These are phyloP conservation scores for Sodiomyces alkalinus DNA, from an alignment of 2,329 filamentous ascomycete species.

Conservation along the genomic window DNA sequence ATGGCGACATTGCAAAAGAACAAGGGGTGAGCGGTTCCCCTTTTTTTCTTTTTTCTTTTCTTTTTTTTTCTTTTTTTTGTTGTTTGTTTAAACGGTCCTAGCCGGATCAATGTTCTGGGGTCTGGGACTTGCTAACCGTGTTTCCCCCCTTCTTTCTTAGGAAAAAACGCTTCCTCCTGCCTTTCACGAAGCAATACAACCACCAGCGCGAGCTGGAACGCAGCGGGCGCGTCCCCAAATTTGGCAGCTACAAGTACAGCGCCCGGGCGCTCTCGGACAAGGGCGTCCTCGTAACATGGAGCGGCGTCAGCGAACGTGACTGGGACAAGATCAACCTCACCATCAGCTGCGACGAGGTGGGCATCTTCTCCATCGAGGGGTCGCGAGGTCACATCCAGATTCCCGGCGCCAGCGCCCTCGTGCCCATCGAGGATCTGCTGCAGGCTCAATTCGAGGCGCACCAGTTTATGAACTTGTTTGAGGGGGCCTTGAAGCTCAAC, in stretches of 20 bases:
- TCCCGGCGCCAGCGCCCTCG: slow-evolving; percentile 74
- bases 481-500: slow-evolving; percentile 72
- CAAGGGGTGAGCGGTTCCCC: slow-evolving; percentile 50
- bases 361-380: slow-evolving; percentile 85
- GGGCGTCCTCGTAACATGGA: slow-evolving; percentile 87
- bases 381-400: slow-evolving; percentile 89
- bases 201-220: slow-evolving; percentile 92
- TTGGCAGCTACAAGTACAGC: slow-evolving; percentile 95
- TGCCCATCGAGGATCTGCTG: slow-evolving; percentile 83
- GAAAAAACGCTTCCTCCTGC: slow-evolving; percentile 85
- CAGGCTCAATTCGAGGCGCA: slow-evolving; percentile 96
- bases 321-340: slow-evolving; percentile 91
- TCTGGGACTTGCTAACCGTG: slow-evolving; percentile 13
- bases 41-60: too few relatives aligned
- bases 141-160: too few relatives aligned
- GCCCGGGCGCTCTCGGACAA: slow-evolving; percentile 80
- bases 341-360: slow-evolving; percentile 85
- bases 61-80: background rate
- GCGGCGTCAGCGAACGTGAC: slow-evolving; percentile 66
- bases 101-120: background rate
- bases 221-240: slow-evolving; percentile 79
- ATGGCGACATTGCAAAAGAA: slow-evolving; percentile 96
- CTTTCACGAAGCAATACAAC: slow-evolving; percentile 97
- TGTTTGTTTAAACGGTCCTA: background rate
- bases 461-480: slow-evolving; percentile 91